These are phyloP conservation scores for Fusarium sp. DNA, from an alignment of 2,329 filamentous ascomycete genomes.

Conservation along the genomic window DNA sequence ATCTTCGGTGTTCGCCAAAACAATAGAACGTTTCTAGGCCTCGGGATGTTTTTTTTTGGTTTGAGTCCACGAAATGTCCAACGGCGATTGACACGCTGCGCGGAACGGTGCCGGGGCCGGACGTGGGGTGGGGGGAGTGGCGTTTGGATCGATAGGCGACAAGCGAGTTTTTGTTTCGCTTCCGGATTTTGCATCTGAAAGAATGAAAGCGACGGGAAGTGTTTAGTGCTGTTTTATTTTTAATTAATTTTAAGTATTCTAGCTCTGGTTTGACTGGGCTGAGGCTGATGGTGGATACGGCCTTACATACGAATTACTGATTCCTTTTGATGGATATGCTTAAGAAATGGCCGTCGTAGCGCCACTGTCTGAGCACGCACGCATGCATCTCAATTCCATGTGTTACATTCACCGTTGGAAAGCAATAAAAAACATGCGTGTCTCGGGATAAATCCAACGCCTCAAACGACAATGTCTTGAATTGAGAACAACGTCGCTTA, in stretches of 20 bases:
- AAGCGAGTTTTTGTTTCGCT: constrained; percentile 8
- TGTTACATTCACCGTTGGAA: neutral
- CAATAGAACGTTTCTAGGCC: constrained; percentile 11
- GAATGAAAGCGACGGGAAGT: neutral
- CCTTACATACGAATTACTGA: neutral
- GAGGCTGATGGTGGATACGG: constrained; percentile 12
- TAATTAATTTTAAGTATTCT: neutral
- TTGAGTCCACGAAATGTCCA: neutral
- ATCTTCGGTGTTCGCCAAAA: constrained; percentile 21
- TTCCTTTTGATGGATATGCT: constrained; percentile 1
- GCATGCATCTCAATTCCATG: neutral
- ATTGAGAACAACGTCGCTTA: neutral
- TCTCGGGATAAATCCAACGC: neutral
- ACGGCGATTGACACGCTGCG: neutral
- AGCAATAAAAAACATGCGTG: neutral
- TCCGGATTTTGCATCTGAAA: neutral
- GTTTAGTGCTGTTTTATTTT: neutral
- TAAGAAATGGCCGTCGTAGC: neutral
- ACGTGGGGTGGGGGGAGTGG: neutral
- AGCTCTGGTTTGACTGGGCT: neutral
- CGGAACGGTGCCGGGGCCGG: constrained; percentile 12
- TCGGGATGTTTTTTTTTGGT: neutral
- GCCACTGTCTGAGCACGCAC: neutral
- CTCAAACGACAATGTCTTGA: neutral
- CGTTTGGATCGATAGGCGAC: constrained; percentile 30